A percentile compares a stretch with the other conserved stretches of the same genome.
Conservation (phyloP, 1,284 basidiomycete genomes). For the Rhodotorula sp. region DNA sequence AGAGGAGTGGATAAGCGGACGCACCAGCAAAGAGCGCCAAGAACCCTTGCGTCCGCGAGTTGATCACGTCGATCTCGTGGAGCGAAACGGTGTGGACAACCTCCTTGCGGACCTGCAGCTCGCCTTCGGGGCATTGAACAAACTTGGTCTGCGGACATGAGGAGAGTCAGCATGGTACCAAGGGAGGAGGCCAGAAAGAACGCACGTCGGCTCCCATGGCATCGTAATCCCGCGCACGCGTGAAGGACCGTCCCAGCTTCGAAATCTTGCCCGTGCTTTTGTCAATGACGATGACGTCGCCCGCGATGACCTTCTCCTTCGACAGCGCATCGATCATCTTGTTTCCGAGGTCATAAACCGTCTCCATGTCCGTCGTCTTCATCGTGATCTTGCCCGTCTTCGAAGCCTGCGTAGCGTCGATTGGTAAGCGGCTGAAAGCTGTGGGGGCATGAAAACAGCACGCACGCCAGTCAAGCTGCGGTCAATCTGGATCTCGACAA, state of each 20-base stretch:
- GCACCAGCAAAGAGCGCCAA: slow-evolving; percentile 65
- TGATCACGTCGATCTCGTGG: slow-evolving; percentile 99
- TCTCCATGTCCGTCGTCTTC: slow-evolving; percentile 99
- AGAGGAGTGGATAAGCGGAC: slow-evolving; percentile 34
- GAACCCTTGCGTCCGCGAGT: slow-evolving; percentile 89
- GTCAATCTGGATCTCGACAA: slow-evolving; percentile 98
- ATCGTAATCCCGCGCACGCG: slow-evolving; percentile 94
- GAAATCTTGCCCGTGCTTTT: slow-evolving; percentile 95
- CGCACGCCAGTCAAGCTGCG: slow-evolving; percentile 90
- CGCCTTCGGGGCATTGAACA: slow-evolving; percentile 95
- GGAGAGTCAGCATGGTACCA: background rate
- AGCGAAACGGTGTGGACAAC: slow-evolving; percentile 95
- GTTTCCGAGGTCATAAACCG: slow-evolving; percentile 94
- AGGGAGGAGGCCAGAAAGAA: slow-evolving; percentile 34
- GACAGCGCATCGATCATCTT: slow-evolving; percentile 99
- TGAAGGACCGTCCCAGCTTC: slow-evolving; percentile 93
- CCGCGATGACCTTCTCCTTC: slow-evolving; percentile 95
- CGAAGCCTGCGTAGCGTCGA: slow-evolving; percentile 64
- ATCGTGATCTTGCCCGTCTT: slow-evolving; percentile 97
- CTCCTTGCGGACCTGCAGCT: slow-evolving; percentile 95
- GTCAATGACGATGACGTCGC: slow-evolving; percentile 94
- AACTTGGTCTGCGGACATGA: slow-evolving; percentile 74
- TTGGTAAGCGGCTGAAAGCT: background rate
- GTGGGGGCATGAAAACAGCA: slow-evolving; percentile 32
- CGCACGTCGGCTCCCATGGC: slow-evolving; percentile 96